Evolutionary conservation across 352 stramenopile genomes (phyloP), one percentile per base, ranked within the genome.

Genomic region (Pythium apleroticum): DNA sequence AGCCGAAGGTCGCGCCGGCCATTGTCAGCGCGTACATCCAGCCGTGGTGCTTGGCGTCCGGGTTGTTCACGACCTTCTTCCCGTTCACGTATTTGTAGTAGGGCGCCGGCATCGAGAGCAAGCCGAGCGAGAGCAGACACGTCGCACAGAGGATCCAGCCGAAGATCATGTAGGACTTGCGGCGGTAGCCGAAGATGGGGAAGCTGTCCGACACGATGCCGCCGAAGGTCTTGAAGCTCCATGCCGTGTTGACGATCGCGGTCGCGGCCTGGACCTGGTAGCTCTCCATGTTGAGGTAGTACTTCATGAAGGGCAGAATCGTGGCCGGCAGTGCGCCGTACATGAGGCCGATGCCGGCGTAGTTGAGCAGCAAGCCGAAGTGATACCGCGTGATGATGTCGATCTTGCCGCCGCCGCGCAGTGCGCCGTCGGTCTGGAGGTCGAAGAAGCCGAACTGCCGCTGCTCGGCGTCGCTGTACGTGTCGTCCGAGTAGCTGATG

Each of bases 1-100:
- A 96, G 1, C 90, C 90, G 14, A 96, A 69, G 22, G 85, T 96
- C 0, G 87, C 89, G 11, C 94, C 22, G 17, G 88, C 80, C 76
- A 97, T 88, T 25, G 75, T 68, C 33, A 93, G 30, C 17, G 89
- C 67, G 63, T 91, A 95, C 45, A 71, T 76, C 76, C 75, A 90
- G 25, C 76, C 83, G 7, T 52, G 30, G 27, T 72, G 33, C 33
- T 39, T 61, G 11, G 73, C 68, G 31, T 71, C 52, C 0, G 27
- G 12, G 45, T 85, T 75, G 48, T n/a, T 60, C 19, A 50, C 14
- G 1, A 58, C 41, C 33, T 64, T 69, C 20, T 60, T 45, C 12
- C 52, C 52, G 14, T 46, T 49, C 4, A 49, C n/a, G 41, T 49
- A 61, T 14, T 31, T 43, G 49, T 46, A 77, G 66, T 77, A 77